Base-by-base conservation (phyloP, 2,329 filamentous ascomycete genomes). In the Periconia macrospinosa region DNA sequence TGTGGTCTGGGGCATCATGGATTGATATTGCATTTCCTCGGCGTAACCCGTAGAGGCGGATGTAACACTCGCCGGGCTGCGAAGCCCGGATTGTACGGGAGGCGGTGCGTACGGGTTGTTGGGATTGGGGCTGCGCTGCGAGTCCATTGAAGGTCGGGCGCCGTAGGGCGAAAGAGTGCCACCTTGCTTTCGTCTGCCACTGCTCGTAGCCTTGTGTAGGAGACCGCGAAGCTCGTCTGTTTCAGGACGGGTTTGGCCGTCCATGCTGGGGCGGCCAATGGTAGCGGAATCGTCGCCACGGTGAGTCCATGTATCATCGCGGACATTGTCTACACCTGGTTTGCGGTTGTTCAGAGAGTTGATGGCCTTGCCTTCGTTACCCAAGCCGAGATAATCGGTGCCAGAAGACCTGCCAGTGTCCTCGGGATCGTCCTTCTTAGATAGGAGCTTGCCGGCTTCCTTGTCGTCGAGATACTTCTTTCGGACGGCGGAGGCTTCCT, bases 391-490 rank as follows among this genome's bases (percentile, higher is more conserved):
- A 40, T 71, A 74, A 49, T 76, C 72, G 11, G 62, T 68, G 20
- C 66, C 61, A 15, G 64, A 68, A 6, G 70, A 68, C 45, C 66
- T 67, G 50, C 62, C 68, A 42, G 63, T 37, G 55, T 67, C 65
- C 8, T 61, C 61, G 27, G 61, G 58, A 6, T 59, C 58, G 11
- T 65, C 63, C 3, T 61, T 59, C 54, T 68, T 72, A 6, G 70
- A 88, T 6, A 89, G 78, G 65, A 95, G 75, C 33, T 91, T 86
- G 50, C 78, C 79, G 5, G 80, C 84, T 56, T 90, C 86, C 68
- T 89, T 88, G 8, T 62, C 65, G 10, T 65, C 65, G 42, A 68
- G 63, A 59, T 67, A 76, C 48, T 68, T 66, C 2, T 86, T 80
- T 50, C 89, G 85, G 50, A 86, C 86, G 35, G 81, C 76, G 27